Evolutionary conservation across 345 rosid species (phyloP).

Genomic region (Arabis alpina): DNA sequence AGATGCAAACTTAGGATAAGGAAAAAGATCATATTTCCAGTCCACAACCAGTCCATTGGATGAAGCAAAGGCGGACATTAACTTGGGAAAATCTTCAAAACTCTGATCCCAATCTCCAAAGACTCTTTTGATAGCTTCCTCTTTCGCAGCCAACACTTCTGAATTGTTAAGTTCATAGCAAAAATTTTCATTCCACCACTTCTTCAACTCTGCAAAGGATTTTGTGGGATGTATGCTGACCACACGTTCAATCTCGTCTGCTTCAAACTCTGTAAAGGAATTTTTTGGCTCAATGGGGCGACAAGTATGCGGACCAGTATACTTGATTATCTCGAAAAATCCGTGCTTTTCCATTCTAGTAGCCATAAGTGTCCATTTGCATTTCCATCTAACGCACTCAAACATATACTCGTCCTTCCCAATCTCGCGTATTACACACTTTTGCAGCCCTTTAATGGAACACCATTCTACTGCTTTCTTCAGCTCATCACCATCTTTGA

Average conservation of each 20-base stretch:
- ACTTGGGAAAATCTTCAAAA: conserved; percentile 3
- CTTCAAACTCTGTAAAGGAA: not conserved
- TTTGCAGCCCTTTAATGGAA: not conserved
- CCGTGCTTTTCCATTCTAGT: not conserved
- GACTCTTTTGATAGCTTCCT: not conserved
- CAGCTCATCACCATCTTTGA: conserved; percentile 7
- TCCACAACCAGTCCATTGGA: not conserved
- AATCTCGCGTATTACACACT: not conserved
- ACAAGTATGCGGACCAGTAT: not conserved
- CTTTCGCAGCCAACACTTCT: not conserved
- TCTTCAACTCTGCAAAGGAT: not conserved
- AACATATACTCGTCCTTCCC: not conserved
- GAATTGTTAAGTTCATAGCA: not conserved
- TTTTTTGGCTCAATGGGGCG: too few species aligned
- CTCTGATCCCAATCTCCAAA: not conserved
- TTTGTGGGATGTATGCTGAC: not conserved
- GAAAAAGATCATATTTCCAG: conserved; percentile 19
- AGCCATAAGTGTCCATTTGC: not conserved
- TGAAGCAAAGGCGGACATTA: conserved; percentile 7
- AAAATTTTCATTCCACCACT: not conserved
- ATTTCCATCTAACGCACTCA: not conserved
- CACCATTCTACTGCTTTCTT: conserved; percentile 9
- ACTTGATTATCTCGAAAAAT: not conserved
- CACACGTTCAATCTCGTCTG: conserved; percentile 7
- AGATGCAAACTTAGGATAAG: conserved; percentile 6